Evolutionary conservation across 495 filamentous ascomycete species (phyloP).

Genomic region (Podospora pseudopauciseta): DNA sequence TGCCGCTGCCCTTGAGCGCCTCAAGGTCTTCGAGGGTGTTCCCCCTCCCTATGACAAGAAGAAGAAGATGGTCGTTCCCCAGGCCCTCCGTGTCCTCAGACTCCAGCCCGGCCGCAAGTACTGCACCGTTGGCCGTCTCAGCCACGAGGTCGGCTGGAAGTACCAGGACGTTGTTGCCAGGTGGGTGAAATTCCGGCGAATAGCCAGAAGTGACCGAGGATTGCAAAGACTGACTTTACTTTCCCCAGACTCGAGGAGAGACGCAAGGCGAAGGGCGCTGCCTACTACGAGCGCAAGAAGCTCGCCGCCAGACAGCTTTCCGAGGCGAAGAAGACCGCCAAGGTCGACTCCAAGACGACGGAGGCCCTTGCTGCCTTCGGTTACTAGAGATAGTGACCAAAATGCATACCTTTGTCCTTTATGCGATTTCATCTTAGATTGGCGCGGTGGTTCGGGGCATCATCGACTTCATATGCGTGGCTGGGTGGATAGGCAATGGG

Average conservation of each 20-base stretch:
- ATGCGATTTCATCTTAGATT: constrained; percentile 42
- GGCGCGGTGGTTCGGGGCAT: constrained; percentile 42
- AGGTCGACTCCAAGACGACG: constrained; percentile 66
- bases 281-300: constrained; percentile 99
- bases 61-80: constrained; percentile 98
- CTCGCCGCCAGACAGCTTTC: constrained; percentile 78
- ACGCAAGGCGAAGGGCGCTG: constrained; percentile 96
- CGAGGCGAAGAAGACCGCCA: constrained; percentile 88
- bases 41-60: constrained; percentile 99
- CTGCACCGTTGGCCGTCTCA: constrained; percentile 95
- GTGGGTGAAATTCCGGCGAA: constrained; percentile 53
- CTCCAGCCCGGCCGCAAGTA: constrained; percentile 98
- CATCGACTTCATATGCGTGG: constrained; percentile 39
- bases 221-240: not conserved
- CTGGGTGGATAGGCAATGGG: constrained; percentile 34
- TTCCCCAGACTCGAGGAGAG: constrained; percentile 87
- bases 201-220: not conserved
- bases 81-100: constrained; percentile 90
- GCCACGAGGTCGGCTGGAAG: constrained; percentile 99
- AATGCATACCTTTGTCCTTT: constrained; percentile 32
- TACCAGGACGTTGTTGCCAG: constrained; percentile 97
- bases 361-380: constrained; percentile 53
- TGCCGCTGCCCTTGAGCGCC: constrained; percentile 90
- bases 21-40: constrained; percentile 99
- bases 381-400: constrained; percentile 45